These are phyloP conservation scores for Cladosporium sphaerospermum DNA, from an alignment of 2,329 filamentous ascomycete species.

Conservation along the genomic window DNA sequence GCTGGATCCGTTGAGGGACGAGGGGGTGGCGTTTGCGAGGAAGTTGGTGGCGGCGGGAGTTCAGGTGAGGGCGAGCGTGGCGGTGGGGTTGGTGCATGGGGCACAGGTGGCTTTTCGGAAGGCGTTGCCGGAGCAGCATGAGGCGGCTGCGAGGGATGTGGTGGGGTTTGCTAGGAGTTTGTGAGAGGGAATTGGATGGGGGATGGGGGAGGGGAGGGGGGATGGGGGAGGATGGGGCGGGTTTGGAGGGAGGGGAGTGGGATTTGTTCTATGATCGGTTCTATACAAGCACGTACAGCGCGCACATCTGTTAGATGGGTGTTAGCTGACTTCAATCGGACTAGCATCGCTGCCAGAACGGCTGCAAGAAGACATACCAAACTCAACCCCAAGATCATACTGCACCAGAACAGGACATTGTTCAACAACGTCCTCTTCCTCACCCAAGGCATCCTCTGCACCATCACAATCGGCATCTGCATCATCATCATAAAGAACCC, in stretches of 20 bases:
- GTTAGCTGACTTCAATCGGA: neutral
- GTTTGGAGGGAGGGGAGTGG: neutral
- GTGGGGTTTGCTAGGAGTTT: slow-evolving; percentile 23
- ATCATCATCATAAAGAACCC: slow-evolving; percentile 94
- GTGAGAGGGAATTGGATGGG: neutral
- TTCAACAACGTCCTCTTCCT: slow-evolving; percentile 71
- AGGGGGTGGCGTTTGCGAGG: slow-evolving; percentile 25
- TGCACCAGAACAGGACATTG: slow-evolving; percentile 26
- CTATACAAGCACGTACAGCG: slow-evolving; percentile 53
- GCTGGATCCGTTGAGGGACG: slow-evolving; percentile 27
- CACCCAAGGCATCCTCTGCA: slow-evolving; percentile 76
- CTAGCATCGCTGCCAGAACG: slow-evolving; percentile 13
- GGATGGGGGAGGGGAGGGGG: too few species aligned
- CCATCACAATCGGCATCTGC: slow-evolving; percentile 87
- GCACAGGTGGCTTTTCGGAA: slow-evolving; percentile 21
- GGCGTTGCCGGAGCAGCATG: slow-evolving; percentile 22
- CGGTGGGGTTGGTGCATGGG: slow-evolving; percentile 23
- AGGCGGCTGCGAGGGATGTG: slow-evolving; percentile 19
- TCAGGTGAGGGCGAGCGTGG: slow-evolving; percentile 20
- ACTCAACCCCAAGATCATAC: slow-evolving; percentile 32
- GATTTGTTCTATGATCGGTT: neutral
- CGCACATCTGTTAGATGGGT: slow-evolving; percentile 46
- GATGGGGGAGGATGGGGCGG: neutral
- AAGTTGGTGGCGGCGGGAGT: slow-evolving; percentile 25
- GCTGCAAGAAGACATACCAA: slow-evolving; percentile 22